These are phyloP conservation scores for Gamsiella multidivaricata DNA, from an alignment of 192 early-diverging fungal species.

Conservation along the genomic window DNA sequence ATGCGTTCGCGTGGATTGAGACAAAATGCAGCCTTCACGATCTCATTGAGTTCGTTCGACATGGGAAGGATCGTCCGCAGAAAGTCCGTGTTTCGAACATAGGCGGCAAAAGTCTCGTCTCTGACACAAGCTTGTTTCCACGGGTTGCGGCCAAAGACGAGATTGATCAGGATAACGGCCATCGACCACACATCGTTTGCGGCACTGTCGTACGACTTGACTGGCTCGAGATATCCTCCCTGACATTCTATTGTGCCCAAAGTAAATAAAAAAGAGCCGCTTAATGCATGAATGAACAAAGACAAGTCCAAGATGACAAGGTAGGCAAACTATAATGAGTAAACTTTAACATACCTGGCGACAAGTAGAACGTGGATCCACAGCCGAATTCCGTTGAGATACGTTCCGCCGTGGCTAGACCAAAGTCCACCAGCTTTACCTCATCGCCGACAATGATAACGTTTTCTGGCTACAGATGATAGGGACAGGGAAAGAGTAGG, in stretches of 20 bases:
- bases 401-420: slow-evolving; percentile 78
- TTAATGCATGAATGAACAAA: slow-evolving; percentile 5
- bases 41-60: slow-evolving; percentile 69
- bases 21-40: slow-evolving; percentile 60
- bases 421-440: slow-evolving; percentile 95
- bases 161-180: slow-evolving; percentile 94
- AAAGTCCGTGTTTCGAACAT: slow-evolving; percentile 64
- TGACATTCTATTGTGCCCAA: slow-evolving; percentile 62
- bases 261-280: neutral
- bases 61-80: slow-evolving; percentile 69
- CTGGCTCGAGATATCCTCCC: slow-evolving; percentile 74
- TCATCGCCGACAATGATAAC: slow-evolving; percentile 71
- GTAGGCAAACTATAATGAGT: too few relatives aligned
- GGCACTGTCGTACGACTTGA: slow-evolving; percentile 64
- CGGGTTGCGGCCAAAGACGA: slow-evolving; percentile 85
- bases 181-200: slow-evolving; percentile 92
- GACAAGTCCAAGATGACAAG: neutral
- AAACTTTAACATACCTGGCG: too few relatives aligned
- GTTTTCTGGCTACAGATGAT: slow-evolving; percentile 76
- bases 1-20: slow-evolving; percentile 60
- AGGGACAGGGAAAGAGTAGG: neutral
- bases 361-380: slow-evolving; percentile 66
- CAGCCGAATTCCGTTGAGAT: slow-evolving; percentile 81
- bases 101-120: slow-evolving; percentile 67
- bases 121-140: slow-evolving; percentile 75